A percentile compares a stretch with the other conserved stretches of the same genome.
Evolutionary conservation across 345 rosid genomes (phyloP).

Genomic region (Noccaea bulbosa): DNA sequence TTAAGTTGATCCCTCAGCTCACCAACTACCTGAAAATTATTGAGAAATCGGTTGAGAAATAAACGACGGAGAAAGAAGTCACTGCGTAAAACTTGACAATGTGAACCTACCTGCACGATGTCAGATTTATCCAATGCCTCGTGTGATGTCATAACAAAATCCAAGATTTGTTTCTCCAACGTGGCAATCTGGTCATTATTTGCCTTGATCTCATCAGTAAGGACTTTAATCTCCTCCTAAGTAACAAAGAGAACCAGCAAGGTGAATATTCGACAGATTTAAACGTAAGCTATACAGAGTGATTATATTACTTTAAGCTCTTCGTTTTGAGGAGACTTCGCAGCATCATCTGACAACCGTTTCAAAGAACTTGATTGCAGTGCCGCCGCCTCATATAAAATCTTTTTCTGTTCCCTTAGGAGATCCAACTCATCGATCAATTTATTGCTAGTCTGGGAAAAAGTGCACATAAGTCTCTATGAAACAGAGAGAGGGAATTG

Average conservation of each 20-base stretch:
- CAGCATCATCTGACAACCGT: constrained; percentile 79
- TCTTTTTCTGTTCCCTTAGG: constrained; percentile 89
- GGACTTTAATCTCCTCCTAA: constrained; percentile 74
- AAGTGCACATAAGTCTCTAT: constrained; percentile 27
- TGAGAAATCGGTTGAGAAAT: constrained; percentile 40
- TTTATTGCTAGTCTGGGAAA: constrained; percentile 69
- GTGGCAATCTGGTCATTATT: constrained; percentile 77
- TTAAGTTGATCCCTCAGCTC: constrained; percentile 77
- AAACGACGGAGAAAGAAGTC: constrained; percentile 14
- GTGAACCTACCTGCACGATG: constrained; percentile 62
- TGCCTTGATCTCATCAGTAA: constrained; percentile 70
- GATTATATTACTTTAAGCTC: constrained; percentile 57
- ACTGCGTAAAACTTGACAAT: constrained; percentile 7
- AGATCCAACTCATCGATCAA: constrained; percentile 85
- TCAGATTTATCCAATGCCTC: constrained; percentile 65
- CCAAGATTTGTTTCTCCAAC: constrained; percentile 81
- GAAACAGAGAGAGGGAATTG: constrained; percentile 21
- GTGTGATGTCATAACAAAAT: constrained; percentile 62
- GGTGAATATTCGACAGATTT: constrained; percentile 30
- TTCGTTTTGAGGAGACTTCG: constrained; percentile 69
- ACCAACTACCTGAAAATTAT: constrained; percentile 66
- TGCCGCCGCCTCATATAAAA: constrained; percentile 85
- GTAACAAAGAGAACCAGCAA: constrained; percentile 37
- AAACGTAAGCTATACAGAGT: constrained; percentile 24
- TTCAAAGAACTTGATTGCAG: constrained; percentile 86